Conservation (phyloP, 352 stramenopile genomes). For the Globisporangium lucens region DNA sequence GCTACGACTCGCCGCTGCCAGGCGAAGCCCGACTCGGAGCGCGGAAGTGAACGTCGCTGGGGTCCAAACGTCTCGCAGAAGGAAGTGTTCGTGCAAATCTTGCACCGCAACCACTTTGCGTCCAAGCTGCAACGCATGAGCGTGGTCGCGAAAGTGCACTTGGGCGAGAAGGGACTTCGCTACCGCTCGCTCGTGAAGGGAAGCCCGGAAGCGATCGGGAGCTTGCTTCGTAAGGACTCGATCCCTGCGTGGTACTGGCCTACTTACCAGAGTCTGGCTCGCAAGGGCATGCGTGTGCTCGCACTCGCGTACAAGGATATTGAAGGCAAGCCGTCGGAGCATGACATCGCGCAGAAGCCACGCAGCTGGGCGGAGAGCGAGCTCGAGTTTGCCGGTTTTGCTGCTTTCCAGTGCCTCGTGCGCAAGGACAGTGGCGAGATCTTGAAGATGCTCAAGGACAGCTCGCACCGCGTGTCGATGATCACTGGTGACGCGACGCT, state of each 20-base stretch:
- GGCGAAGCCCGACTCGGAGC: slow-evolving; percentile 70
- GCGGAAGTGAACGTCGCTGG: slow-evolving; percentile 68
- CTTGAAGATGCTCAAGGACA: slow-evolving; percentile 90
- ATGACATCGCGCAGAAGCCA: slow-evolving; percentile 77
- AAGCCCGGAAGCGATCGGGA: slow-evolving; percentile 93
- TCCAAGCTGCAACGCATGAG: slow-evolving; percentile 97
- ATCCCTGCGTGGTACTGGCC: slow-evolving; percentile 91
- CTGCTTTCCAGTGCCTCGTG: slow-evolving; percentile 87
- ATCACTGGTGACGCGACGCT: slow-evolving; percentile 98
- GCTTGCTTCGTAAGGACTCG: slow-evolving; percentile 73
- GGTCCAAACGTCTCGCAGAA: slow-evolving; percentile 64
- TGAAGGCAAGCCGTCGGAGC: slow-evolving; percentile 56
- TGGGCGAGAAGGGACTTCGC: slow-evolving; percentile 60
- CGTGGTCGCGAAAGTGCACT: slow-evolving; percentile 89
- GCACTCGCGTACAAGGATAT: slow-evolving; percentile 95
- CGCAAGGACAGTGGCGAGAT: slow-evolving; percentile 96
- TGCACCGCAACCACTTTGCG: slow-evolving; percentile 95
- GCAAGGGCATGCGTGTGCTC: slow-evolving; percentile 90
- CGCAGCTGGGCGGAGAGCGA: slow-evolving; percentile 90
- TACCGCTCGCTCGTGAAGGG: slow-evolving; percentile 95
- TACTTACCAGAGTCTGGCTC: slow-evolving; percentile 82
- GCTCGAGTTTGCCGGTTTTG: slow-evolving; percentile 96
- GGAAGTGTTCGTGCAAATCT: slow-evolving; percentile 85
- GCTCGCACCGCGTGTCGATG: slow-evolving; percentile 95
- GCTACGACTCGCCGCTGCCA: slow-evolving; percentile 66